Base-by-base conservation (phyloP, 2,329 filamentous ascomycete species). In the Ceratocystis cacaofunesta region DNA sequence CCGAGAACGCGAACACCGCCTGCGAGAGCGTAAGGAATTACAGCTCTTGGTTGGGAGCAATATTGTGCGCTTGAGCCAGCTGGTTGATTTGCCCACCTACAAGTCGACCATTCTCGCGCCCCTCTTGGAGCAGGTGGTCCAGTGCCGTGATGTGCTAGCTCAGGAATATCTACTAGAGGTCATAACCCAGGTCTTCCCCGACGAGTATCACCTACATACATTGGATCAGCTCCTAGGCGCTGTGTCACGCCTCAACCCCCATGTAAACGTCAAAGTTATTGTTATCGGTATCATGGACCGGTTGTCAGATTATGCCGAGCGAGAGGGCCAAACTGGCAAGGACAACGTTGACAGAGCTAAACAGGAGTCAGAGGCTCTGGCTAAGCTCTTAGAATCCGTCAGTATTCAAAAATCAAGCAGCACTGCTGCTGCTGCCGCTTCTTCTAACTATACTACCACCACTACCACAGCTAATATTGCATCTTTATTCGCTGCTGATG, bases 201-300 rank as follows among this genome's bases (percentile, higher is more conserved):
- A 99, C 76, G 94, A 99, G 73, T 99, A 92, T 74, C 95, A 99
- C 75, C 84, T 99, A 25, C 92, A 99, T 73, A 99, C 94, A 0
- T 83, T 99, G 41, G 94, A 97, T 73, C 88, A 96, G 73, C 90
- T 99, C 74, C 84, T 99, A 43, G 94, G 88, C 7, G 94, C 94
- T 5, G 95, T 96, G 43, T 90, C 92, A 15, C 83, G 92, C 66
- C 80, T 99, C 46, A 96, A 99, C 72, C 94, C 92, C 0, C 90
- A 97, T 72, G 94, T 99, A 71, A 96, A 99, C 70, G 86, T 99
- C 76, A 99, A 99, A 78, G 89, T 89, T 60, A 99, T 99, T 66
- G 92, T 99, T 8, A 96, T 97, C 72, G 94, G 92, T 30, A 80
- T 99, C 68, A 99, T 99, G 95, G 92, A 99, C 73, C 85, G 94